phyloP scores from a whole-genome alignment of 2,329 filamentous ascomycete species.

The Epichloe gansuensis region DNA sequence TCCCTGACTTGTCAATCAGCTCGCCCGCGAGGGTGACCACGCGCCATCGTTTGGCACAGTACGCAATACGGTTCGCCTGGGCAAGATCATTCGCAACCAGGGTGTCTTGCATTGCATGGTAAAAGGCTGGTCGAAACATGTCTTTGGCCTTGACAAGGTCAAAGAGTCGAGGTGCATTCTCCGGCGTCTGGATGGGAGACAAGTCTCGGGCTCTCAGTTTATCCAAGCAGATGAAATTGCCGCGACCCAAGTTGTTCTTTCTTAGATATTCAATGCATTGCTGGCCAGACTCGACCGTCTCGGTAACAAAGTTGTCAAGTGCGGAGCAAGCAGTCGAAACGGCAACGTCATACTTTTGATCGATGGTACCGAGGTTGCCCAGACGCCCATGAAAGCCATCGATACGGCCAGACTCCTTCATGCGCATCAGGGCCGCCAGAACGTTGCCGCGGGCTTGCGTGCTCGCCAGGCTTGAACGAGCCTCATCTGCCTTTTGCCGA shows the following conservation, averaged over 20 bases:
- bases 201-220: slow-evolving; percentile 70
- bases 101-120: slow-evolving; percentile 89
- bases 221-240: slow-evolving; percentile 93
- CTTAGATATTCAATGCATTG: slow-evolving; percentile 96
- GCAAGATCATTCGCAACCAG: slow-evolving; percentile 82
- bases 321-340: slow-evolving; percentile 90
- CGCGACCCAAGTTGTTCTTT: slow-evolving; percentile 92
- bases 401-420: slow-evolving; percentile 92
- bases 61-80: slow-evolving; percentile 96
- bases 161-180: slow-evolving; percentile 83
- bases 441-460: slow-evolving; percentile 92
- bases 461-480: slow-evolving; percentile 74
- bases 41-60: slow-evolving; percentile 85
- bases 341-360: slow-evolving; percentile 90
- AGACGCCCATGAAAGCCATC: slow-evolving; percentile 94
- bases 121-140: slow-evolving; percentile 81
- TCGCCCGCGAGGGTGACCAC: slow-evolving; percentile 93
- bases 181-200: slow-evolving; percentile 71
- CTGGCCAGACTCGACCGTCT: slow-evolving; percentile 89
- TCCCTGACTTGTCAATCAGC: slow-evolving; percentile 94
- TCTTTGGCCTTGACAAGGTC: slow-evolving; percentile 85
- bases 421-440: slow-evolving; percentile 77
- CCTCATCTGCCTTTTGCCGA: slow-evolving; percentile 91
- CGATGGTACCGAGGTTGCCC: slow-evolving; percentile 86
- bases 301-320: slow-evolving; percentile 92